Conservation (phyloP, 306 rosid genomes). For the Comarum palustre region DNA sequence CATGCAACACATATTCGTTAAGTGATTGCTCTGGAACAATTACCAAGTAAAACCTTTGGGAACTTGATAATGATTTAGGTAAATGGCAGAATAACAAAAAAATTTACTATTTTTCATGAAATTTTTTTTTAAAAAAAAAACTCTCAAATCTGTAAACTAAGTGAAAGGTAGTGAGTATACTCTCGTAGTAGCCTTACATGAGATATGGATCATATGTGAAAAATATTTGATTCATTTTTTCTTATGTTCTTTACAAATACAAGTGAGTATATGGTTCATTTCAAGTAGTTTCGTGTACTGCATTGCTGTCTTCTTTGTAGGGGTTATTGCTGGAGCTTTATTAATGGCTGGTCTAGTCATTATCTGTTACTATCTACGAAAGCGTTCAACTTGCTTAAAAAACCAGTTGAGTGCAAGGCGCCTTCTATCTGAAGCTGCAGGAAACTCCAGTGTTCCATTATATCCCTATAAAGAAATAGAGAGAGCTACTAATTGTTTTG, state of each 20-base stretch:
- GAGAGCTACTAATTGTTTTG: constrained; percentile 69
- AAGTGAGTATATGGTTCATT: neutral
- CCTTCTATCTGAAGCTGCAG: constrained; percentile 71
- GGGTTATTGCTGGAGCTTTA: constrained; percentile 47
- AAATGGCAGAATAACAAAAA: too few species aligned
- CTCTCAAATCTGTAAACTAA: neutral
- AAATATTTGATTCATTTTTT: neutral
- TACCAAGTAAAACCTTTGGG: neutral
- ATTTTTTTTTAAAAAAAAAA: too few species aligned
- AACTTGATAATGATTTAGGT: neutral
- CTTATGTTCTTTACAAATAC: neutral
- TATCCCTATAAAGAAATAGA: constrained; percentile 79
- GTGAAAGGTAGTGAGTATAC: neutral
- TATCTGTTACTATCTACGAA: constrained; percentile 50
- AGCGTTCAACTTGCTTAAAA: constrained; percentile 63
- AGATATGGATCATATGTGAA: neutral
- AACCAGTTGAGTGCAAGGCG: constrained; percentile 62
- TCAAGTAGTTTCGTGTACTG: constrained; percentile 15
- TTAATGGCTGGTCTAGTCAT: constrained; percentile 48
- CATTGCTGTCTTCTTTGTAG: constrained; percentile 37
- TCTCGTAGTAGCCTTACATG: neutral
- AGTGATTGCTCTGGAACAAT: neutral
- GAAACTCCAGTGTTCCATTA: constrained; percentile 66
- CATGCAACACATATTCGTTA: neutral
- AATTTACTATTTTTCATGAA: too few species aligned